Evolutionary conservation across 2,329 filamentous ascomycete species (phyloP), one percentile per base, ranked within the genome.

Genomic region (Xylaria sp.): DNA sequence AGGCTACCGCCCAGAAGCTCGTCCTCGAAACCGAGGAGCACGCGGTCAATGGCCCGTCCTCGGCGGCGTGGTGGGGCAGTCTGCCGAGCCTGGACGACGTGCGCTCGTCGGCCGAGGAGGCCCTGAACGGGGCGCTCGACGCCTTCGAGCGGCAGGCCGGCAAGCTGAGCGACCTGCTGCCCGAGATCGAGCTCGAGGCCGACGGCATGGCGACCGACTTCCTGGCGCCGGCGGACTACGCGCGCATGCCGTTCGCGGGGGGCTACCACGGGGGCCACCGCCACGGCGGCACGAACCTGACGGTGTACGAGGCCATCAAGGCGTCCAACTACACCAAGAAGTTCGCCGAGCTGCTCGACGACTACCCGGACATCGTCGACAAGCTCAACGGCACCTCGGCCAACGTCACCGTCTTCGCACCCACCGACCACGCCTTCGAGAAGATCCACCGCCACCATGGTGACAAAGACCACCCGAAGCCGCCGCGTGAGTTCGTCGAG

Each of bases 331-430:
- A 90, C 73, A 92, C 90, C 1, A 89, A 84, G 44, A 89, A 87
- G 71, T 87, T 96, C 41, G 85, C 88, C 22, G 83, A 88, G 67
- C 76, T 92, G n/a, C 81, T 96, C 62, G 80, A 88, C 57, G 80
- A 91, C 56, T 86, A 89, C 68, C 80, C 86, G 1, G 84, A 90
- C 48, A 76, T 96, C 0, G 85, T 93, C 34, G 71, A 88, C 49
- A 71, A 86, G 2, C 81, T 97, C 22, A 94, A 95, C 73, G 82
- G 83, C 66, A 93, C 90, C 1, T 74, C 82, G 34, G 77, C 82
- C 19, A 92, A 93, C 71, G 84, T 88, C 66, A 96, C 92, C 1
- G 73, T 94, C 46, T 95, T 96, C 65, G 89, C 90, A 1, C 92
- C 92, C 0, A 85, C 83, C 1, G 85, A 96, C 69, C 76, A 79